Conservation (phyloP, 2,329 filamentous ascomycete species). For the Nemania sp. region DNA sequence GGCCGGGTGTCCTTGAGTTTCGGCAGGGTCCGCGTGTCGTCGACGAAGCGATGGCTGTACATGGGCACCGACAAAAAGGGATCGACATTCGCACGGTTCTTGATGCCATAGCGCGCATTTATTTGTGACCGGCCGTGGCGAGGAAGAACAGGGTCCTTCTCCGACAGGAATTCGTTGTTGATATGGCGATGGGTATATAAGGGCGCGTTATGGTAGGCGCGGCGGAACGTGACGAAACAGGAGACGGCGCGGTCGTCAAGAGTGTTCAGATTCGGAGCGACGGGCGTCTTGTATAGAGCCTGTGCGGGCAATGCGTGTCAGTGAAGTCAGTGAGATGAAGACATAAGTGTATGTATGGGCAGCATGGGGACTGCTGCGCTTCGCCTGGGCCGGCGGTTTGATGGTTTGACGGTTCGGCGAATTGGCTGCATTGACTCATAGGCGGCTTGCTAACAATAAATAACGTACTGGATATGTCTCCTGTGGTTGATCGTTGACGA, state of each 20-base stretch:
- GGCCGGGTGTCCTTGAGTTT: slow-evolving; percentile 53
- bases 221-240: slow-evolving; percentile 58
- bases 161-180: slow-evolving; percentile 25
- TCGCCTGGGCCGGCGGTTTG: too few species aligned
- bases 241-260: slow-evolving; percentile 53
- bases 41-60: slow-evolving; percentile 59
- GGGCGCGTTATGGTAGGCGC: slow-evolving; percentile 57
- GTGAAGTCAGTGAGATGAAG: background rate
- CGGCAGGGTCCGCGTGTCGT: slow-evolving; percentile 56
- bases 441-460: too few species aligned
- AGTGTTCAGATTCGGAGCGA: slow-evolving; percentile 47
- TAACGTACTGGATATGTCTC: slow-evolving; percentile 58
- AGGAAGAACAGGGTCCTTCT: slow-evolving; percentile 45
- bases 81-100: slow-evolving; percentile 59
- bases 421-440: too few species aligned
- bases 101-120: slow-evolving; percentile 59
- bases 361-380: too few species aligned
- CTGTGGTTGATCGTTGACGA: slow-evolving; percentile 57
- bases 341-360: too few species aligned
- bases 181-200: slow-evolving; percentile 60
- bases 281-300: slow-evolving; percentile 53
- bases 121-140: slow-evolving; percentile 61
- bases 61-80: slow-evolving; percentile 62
- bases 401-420: too few species aligned
- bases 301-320: slow-evolving; percentile 32